Percentiles rank a stretch among this genome's conserved stretches.
Conservation (phyloP, 768 basidiomycete species). For the Punctularia strigosozonata region DNA sequence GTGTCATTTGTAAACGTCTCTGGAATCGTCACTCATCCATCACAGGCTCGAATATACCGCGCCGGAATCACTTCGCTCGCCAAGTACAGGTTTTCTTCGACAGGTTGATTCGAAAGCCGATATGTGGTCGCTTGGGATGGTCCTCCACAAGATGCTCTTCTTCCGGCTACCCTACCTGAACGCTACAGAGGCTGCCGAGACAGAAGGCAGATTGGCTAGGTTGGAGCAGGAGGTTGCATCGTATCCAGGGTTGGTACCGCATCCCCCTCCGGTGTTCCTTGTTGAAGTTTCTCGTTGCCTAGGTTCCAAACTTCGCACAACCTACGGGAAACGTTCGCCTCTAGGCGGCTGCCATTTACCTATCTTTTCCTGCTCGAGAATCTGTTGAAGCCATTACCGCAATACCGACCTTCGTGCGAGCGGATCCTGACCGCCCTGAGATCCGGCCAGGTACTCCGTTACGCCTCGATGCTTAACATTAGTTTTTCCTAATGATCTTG, state of each 20-base stretch:
- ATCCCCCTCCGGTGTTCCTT: neutral
- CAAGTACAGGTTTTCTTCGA: constrained; percentile 47
- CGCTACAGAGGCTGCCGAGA: constrained; percentile 41
- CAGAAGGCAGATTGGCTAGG: constrained; percentile 47
- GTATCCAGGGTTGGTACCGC: constrained; percentile 55
- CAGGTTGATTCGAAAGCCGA: constrained; percentile 83
- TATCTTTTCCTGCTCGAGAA: constrained; percentile 65
- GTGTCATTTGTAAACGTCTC: constrained; percentile 16
- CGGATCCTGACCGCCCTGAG: constrained; percentile 56
- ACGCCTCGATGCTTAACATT: neutral
- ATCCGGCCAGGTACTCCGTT: constrained; percentile 50
- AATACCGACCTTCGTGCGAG: constrained; percentile 59
- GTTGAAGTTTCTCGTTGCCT: constrained; percentile 1
- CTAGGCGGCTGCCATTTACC: constrained; percentile 60
- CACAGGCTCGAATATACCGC: constrained; percentile 75
- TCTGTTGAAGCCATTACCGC: constrained; percentile 51
- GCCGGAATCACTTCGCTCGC: constrained; percentile 75
- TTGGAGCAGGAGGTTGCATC: constrained; percentile 62
- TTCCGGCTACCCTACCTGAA: constrained; percentile 80
- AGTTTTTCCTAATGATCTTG: constrained; percentile 3
- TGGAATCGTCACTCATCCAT: neutral
- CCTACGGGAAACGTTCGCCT: constrained; percentile 46
- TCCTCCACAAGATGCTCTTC: constrained; percentile 87
- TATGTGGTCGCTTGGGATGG: constrained; percentile 97
- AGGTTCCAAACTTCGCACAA: constrained; percentile 42